A percentile compares a stretch with the other conserved stretches of the same genome.
phyloP scores from a whole-genome alignment of 1,139 yeast genomes.

The Lodderomyces margitis region DNA sequence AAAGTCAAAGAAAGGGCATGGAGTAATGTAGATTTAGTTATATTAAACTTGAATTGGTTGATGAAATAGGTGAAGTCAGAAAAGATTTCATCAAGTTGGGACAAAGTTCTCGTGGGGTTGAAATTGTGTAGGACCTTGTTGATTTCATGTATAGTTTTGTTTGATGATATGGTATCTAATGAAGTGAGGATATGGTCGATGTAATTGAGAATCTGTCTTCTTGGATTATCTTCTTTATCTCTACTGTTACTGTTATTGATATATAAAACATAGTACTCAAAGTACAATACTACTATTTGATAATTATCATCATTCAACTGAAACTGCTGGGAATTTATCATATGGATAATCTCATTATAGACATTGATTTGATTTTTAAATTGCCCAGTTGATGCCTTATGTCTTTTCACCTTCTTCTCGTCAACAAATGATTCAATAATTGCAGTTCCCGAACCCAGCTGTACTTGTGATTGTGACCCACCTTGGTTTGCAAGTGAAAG shows the following conservation, averaged over 20 bases:
- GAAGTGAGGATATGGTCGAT: constrained; percentile 4
- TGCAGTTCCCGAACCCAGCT: too few relatives aligned
- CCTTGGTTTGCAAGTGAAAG: too few relatives aligned
- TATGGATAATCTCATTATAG: neutral
- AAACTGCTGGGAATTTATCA: neutral
- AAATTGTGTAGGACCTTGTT: neutral
- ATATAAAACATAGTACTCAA: constrained; percentile 8
- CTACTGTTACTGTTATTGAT: neutral
- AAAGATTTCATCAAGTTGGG: neutral
- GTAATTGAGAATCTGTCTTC: constrained; percentile 7
- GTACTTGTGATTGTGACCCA: too few relatives aligned
- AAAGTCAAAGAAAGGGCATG: constrained; percentile 8
- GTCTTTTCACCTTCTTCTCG: too few relatives aligned
- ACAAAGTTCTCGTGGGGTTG: neutral
- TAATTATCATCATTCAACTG: neutral
- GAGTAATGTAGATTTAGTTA: constrained; percentile 2
- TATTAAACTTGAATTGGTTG: neutral
- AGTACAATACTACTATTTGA: neutral
- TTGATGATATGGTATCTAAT: neutral
- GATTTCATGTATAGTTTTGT: neutral
- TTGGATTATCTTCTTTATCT: neutral
- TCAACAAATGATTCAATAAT: too few relatives aligned
- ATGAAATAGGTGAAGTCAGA: constrained; percentile 5
- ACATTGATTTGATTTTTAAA: constrained; percentile 1
- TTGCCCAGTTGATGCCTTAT: neutral